Conservation (phyloP, 1,284 basidiomycete genomes). For the Rhodotorula glutinis region DNA sequence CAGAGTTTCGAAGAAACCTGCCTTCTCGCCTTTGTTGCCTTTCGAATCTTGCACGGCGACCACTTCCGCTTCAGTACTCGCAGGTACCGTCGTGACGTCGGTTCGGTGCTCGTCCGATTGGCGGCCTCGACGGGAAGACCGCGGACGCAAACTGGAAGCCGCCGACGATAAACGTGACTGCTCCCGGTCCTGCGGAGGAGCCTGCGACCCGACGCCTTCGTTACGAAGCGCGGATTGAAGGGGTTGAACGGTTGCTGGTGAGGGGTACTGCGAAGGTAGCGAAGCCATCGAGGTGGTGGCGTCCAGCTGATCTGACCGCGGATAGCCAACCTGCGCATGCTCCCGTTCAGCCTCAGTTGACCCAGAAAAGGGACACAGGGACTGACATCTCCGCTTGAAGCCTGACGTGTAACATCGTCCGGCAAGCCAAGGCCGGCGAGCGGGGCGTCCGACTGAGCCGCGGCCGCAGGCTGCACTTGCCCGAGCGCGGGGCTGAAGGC, state of each 20-base stretch:
- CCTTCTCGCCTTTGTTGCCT: constrained; percentile 2
- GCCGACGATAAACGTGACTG: neutral
- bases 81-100: neutral
- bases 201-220: neutral
- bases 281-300: too few relatives aligned
- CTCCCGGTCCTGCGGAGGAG: neutral
- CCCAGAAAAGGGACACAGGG: too few relatives aligned
- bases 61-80: neutral
- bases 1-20: constrained; percentile 16
- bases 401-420: neutral
- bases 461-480: too few relatives aligned
- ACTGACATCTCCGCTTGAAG: too few relatives aligned
- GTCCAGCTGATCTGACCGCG: too few relatives aligned
- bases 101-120: constrained; percentile 2
- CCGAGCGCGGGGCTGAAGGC: too few relatives aligned
- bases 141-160: constrained; percentile 10
- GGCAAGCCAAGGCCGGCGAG: neutral
- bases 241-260: neutral
- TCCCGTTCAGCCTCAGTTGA: too few relatives aligned
- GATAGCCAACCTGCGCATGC: too few relatives aligned
- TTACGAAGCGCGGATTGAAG: neutral
- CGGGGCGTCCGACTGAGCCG: neutral
- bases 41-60: neutral
- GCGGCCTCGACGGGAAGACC: neutral
- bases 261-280: too few relatives aligned